Conservation (phyloP, 2,329 filamentous ascomycete genomes). For the Fusarium sp. region DNA sequence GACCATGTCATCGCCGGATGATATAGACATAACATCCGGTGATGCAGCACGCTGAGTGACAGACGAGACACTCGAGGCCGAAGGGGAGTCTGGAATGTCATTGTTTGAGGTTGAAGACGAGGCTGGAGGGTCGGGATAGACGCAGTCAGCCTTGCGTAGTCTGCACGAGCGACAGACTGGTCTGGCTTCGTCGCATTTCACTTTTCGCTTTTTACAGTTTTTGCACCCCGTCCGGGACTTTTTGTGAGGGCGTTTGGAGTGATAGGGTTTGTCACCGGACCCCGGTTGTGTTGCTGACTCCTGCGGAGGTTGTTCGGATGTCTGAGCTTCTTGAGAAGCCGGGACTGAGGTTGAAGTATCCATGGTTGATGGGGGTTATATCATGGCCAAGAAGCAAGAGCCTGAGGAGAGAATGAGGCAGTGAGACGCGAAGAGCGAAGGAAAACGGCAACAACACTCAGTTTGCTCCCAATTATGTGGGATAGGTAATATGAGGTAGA, state of each 20-base stretch:
- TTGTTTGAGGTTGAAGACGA: not conserved
- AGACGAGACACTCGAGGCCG: not conserved
- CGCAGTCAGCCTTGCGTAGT: slow-evolving; percentile 57
- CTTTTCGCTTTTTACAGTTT: slow-evolving; percentile 60
- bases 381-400: not conserved
- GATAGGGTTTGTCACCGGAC: slow-evolving; percentile 42
- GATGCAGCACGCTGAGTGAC: slow-evolving; percentile 5
- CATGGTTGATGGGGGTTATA: slow-evolving; percentile 10
- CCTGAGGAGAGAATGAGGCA: not conserved
- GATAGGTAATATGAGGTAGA: not conserved
- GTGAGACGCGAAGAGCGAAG: not conserved
- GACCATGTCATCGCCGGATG: slow-evolving; percentile 16
- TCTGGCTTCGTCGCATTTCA: slow-evolving; percentile 58
- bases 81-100: slow-evolving; percentile 2
- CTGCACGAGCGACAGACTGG: slow-evolving; percentile 60
- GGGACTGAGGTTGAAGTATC: slow-evolving; percentile 4
- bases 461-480: not conserved
- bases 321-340: not conserved
- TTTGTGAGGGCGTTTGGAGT: slow-evolving; percentile 61
- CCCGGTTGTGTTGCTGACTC: slow-evolving; percentile 16
- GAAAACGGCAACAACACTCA: not conserved
- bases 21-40: slow-evolving; percentile 15
- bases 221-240: slow-evolving; percentile 63
- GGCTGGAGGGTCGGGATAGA: slow-evolving; percentile 50
- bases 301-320: slow-evolving; percentile 18